A percentile compares a stretch with the other conserved stretches of the same genome.
phyloP scores from a whole-genome alignment of 495 filamentous ascomycete genomes.

The Trichoderma orchidacearum region DNA sequence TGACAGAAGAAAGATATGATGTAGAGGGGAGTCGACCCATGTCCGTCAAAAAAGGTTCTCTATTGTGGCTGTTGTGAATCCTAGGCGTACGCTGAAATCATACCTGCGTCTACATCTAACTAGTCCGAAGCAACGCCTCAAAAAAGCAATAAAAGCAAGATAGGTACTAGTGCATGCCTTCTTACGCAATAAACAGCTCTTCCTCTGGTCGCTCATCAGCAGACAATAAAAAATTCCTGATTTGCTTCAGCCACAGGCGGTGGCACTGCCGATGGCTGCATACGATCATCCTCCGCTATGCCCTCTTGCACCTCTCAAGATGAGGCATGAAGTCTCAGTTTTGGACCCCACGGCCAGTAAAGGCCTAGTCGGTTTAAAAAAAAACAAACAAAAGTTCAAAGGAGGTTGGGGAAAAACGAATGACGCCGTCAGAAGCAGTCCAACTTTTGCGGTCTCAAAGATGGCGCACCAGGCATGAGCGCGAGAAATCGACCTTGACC shows the following conservation, averaged over 20 bases:
- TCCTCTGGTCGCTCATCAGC: background rate
- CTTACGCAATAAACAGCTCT: background rate
- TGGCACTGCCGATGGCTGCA: background rate
- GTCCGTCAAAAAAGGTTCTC: background rate
- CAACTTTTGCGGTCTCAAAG: background rate
- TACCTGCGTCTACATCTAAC: background rate
- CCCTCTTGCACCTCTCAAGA: background rate
- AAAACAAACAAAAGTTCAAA: background rate
- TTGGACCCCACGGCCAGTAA: background rate
- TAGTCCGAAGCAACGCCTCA: background rate
- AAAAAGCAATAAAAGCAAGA: background rate
- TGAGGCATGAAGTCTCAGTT: background rate
- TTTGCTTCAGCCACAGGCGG: background rate
- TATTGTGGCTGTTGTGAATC: background rate
- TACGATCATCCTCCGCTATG: background rate
- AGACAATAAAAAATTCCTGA: background rate
- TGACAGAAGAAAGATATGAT: background rate
- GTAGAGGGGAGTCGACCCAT: background rate
- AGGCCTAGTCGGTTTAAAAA: background rate
- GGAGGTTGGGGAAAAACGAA: background rate
- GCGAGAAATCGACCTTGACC: too few species aligned
- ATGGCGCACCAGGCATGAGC: background rate
- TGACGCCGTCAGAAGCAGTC: background rate
- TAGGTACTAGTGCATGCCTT: background rate
- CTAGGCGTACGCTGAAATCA: background rate